phyloP scores from a whole-genome alignment of 2,329 filamentous ascomycete species.

The Clarireedia sp. region DNA sequence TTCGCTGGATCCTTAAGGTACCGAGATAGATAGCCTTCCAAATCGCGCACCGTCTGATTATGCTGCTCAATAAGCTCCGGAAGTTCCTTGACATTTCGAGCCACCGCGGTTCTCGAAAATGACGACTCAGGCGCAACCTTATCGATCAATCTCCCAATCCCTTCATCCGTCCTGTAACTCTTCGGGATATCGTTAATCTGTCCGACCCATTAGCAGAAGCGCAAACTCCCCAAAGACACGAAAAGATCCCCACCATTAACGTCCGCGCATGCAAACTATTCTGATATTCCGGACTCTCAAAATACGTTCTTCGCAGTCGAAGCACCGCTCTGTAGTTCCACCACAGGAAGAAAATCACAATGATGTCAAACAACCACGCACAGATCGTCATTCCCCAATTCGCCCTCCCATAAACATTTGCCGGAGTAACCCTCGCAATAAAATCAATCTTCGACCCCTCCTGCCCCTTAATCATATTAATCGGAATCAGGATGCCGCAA shows the following conservation, averaged over 20 bases:
- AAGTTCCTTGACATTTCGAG: conserved; percentile 84
- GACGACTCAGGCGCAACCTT: conserved; percentile 69
- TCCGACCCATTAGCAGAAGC: not conserved
- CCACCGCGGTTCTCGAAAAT: conserved; percentile 72
- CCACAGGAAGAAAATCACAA: conserved; percentile 78
- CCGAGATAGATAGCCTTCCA: conserved; percentile 78
- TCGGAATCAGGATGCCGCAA: conserved; percentile 69
- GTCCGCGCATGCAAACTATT: conserved; percentile 72
- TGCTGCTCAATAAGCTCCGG: conserved; percentile 81
- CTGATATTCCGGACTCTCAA: conserved; percentile 82
- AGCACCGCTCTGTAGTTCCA: conserved; percentile 75
- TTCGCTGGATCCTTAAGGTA: conserved; percentile 83
- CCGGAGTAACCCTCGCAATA: conserved; percentile 54
- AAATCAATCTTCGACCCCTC: conserved; percentile 28
- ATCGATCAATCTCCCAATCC: conserved; percentile 77
- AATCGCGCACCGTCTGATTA: conserved; percentile 66
- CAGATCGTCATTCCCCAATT: conserved; percentile 54
- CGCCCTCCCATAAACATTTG: conserved; percentile 42
- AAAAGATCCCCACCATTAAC: conserved; percentile 45
- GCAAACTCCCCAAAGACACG: not conserved
- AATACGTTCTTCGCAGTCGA: conserved; percentile 66
- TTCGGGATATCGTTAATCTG: conserved; percentile 78
- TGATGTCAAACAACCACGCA: conserved; percentile 61
- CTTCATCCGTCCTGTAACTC: conserved; percentile 72
- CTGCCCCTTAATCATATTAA: conserved; percentile 55